Evolutionary conservation across 2,329 filamentous ascomycete species (phyloP).

Genomic region (Fusarium sublunatum): DNA sequence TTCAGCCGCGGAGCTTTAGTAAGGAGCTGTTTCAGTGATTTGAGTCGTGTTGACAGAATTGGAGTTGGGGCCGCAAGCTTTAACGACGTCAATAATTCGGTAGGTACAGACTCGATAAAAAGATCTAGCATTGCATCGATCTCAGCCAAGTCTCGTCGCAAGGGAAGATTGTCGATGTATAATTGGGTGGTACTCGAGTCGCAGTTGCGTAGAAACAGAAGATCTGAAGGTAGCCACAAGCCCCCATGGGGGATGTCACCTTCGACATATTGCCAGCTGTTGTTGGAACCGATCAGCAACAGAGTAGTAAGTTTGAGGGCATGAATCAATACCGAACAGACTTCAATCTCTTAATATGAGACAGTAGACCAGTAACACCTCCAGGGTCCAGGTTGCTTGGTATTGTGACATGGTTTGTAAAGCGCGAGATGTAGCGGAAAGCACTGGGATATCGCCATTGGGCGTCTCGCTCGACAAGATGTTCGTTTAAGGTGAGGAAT

Average conservation of each 20-base stretch:
- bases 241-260: conserved; percentile 40
- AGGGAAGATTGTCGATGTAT: conserved; percentile 56
- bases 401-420: conserved; percentile 57
- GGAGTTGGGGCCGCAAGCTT: conserved; percentile 55
- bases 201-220: conserved; percentile 50
- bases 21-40: conserved; percentile 57
- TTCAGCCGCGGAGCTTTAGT: conserved; percentile 51
- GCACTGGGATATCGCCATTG: conserved; percentile 49
- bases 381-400: conserved; percentile 55
- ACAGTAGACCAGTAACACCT: conserved; percentile 52
- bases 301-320: not conserved
- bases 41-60: conserved; percentile 55
- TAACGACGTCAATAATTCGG: conserved; percentile 54
- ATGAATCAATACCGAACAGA: conserved; percentile 53
- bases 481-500: conserved; percentile 52
- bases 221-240: conserved; percentile 54
- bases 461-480: conserved; percentile 52
- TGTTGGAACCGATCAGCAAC: conserved; percentile 21
- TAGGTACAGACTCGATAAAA: conserved; percentile 55
- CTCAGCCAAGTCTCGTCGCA: conserved; percentile 51
- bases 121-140: conserved; percentile 48
- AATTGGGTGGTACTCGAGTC: conserved; percentile 49
- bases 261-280: conserved; percentile 56
- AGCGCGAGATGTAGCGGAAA: conserved; percentile 51
- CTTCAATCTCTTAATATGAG: conserved; percentile 51